Evolutionary conservation across 1,139 yeast species (phyloP).

Genomic region (Zhuliangozyma parablackwelliae): DNA sequence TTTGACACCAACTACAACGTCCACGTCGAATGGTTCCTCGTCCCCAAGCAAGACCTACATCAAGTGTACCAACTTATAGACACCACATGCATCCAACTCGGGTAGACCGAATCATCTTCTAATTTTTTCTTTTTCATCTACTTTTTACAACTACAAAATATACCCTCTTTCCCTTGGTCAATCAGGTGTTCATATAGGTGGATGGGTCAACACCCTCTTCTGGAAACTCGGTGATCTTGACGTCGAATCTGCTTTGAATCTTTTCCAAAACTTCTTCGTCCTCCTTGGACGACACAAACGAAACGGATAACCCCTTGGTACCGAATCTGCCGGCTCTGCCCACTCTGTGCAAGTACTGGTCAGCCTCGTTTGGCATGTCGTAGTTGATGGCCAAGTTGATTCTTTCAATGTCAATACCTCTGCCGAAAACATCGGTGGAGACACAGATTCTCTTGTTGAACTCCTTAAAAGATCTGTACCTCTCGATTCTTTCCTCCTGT

Average conservation of each 20-base stretch:
- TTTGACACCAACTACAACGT: constrained; percentile 21
- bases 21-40: constrained; percentile 58
- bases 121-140: background rate
- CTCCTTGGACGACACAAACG: constrained; percentile 79
- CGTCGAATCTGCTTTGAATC: constrained; percentile 97
- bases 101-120: background rate
- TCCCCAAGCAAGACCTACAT: constrained; percentile 41
- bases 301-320: constrained; percentile 95
- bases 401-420: constrained; percentile 99
- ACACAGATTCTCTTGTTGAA: constrained; percentile 98
- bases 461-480: constrained; percentile 95
- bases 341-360: constrained; percentile 97
- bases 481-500: constrained; percentile 96
- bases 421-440: constrained; percentile 96
- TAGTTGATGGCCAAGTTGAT: constrained; percentile 96
- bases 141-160: background rate
- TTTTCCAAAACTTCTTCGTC: constrained; percentile 88
- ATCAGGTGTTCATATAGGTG: constrained; percentile 90
- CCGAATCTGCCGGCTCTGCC: constrained; percentile 99
- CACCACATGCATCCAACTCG: constrained; percentile 13
- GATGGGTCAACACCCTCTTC: constrained; percentile 98
- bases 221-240: constrained; percentile 90
- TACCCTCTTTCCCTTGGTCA: constrained; percentile 1
- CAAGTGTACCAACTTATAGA: constrained; percentile 41
- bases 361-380: constrained; percentile 88